These are phyloP conservation scores for Penicillium angulare DNA, from an alignment of 495 filamentous ascomycete species.

Conservation along the genomic window DNA sequence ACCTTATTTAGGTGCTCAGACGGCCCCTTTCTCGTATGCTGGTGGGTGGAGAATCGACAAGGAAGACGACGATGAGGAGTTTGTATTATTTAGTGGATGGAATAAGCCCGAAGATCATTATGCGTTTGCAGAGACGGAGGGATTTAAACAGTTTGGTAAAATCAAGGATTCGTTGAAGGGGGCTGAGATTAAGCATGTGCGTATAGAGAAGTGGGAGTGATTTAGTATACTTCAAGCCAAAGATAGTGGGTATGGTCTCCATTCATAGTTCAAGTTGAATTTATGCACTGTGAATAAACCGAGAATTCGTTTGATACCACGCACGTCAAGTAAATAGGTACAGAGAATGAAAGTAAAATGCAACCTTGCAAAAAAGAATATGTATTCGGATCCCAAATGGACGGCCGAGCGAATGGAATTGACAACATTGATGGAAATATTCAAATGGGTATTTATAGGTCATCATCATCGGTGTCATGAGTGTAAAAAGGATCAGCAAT, in stretches of 20 bases:
- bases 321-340: too few species aligned
- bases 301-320: too few species aligned
- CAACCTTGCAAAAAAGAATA: too few species aligned
- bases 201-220: slow-evolving; percentile 17
- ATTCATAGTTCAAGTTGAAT: too few species aligned
- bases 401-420: slow-evolving; percentile 6
- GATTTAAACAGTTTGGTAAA: slow-evolving; percentile 35
- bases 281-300: too few species aligned
- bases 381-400: neutral
- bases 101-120: slow-evolving; percentile 42
- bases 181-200: slow-evolving; percentile 45
- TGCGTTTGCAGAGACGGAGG: slow-evolving; percentile 37
- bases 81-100: slow-evolving; percentile 53
- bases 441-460: slow-evolving; percentile 30
- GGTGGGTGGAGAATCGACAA: slow-evolving; percentile 52
- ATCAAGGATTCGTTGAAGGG: slow-evolving; percentile 28
- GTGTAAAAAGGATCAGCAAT: slow-evolving; percentile 3
- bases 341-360: too few species aligned
- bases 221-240: slow-evolving; percentile 1
- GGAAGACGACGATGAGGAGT: slow-evolving; percentile 43
- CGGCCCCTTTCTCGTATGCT: slow-evolving; percentile 32
- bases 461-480: slow-evolving; percentile 23
- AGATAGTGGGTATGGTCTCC: too few species aligned
- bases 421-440: slow-evolving; percentile 10
- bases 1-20: slow-evolving; percentile 32